Base-by-base conservation (phyloP, 148 eudicot species). In the Arctostaphylos glauca region DNA sequence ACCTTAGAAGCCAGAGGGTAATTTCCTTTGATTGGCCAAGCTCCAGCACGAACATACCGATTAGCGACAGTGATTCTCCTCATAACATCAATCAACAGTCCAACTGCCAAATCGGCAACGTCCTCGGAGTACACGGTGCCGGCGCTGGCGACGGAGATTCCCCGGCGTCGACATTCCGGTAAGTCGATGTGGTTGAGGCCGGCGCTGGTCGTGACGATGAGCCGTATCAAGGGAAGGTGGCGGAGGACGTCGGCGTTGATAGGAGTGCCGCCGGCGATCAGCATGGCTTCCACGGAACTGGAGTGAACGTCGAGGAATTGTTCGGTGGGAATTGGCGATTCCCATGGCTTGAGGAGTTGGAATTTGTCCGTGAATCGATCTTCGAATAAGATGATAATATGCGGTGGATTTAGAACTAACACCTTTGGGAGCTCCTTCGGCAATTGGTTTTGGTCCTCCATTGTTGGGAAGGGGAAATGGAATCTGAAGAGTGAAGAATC, bases 111-210 rank as follows among this genome's bases (percentile, higher is more conserved):
- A 31, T 31, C 38, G 38, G 38, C 38, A 31, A 31, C 38, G 38
- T 31, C 38, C 38, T 31, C 38, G 1, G 38, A 31, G 38, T 31
- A 31, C 38, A 31, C 38, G 38, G 38, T 31, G 38, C 38, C 38
- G 38, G 91, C 86, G 74, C 86, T 84, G 4, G 95, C 89, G 9
- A 95, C 85, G 49, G 89, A 12, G 47, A 95, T 86, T 3, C 91
- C 90, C 9, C 93, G 92, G 79, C 93, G 92, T 78, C 91, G 91
- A 76, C 98, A 95, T 85, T 94, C 98, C 21, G 46, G 55, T 48
- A 94, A 80, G 79, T 95, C 95, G 64, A 95, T 87, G 81, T 87
- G 89, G 77, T 95, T 77, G 64, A 90, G 76, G 50, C 98, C 98
- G 58, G 86, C 90, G 81, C 93, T 83, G 83, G 92, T 79, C 76